Evolutionary conservation across 2,329 filamentous ascomycete genomes (phyloP).

Genomic region (Diaporthe sp.): DNA sequence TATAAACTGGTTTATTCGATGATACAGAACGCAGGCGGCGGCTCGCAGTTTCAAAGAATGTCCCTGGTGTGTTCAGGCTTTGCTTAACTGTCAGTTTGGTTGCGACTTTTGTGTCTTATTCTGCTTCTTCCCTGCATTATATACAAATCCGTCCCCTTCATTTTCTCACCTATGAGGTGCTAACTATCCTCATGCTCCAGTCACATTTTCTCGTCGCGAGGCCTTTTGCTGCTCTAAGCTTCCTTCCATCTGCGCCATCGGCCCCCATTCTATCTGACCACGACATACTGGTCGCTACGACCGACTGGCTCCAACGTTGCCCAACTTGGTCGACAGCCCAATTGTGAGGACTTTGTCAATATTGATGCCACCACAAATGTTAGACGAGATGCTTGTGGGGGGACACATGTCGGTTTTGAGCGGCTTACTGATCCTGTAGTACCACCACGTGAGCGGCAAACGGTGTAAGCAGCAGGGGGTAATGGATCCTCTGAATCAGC

Average conservation of each 20-base stretch:
- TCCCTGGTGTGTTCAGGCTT: background rate
- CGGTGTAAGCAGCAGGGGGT: background rate
- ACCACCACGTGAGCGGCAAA: background rate
- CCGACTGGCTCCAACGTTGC: background rate
- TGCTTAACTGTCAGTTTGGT: background rate
- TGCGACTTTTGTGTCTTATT: background rate
- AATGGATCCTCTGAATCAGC: background rate
- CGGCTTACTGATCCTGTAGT: background rate
- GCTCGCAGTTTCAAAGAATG: background rate
- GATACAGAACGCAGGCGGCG: background rate
- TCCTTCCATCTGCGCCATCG: background rate
- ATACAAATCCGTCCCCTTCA: background rate
- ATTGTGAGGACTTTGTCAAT: background rate
- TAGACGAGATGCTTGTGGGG: background rate
- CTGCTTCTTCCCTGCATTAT: background rate
- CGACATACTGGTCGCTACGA: background rate
- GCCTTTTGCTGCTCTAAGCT: background rate
- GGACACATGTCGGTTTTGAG: background rate
- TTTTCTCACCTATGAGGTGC: background rate
- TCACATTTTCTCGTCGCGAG: background rate
- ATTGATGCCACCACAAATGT: background rate
- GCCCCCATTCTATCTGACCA: background rate
- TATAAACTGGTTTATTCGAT: background rate
- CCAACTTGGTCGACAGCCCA: background rate
- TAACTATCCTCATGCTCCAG: background rate